phyloP scores from a whole-genome alignment of 345 rosid species.

The Hevea brasiliensis region DNA sequence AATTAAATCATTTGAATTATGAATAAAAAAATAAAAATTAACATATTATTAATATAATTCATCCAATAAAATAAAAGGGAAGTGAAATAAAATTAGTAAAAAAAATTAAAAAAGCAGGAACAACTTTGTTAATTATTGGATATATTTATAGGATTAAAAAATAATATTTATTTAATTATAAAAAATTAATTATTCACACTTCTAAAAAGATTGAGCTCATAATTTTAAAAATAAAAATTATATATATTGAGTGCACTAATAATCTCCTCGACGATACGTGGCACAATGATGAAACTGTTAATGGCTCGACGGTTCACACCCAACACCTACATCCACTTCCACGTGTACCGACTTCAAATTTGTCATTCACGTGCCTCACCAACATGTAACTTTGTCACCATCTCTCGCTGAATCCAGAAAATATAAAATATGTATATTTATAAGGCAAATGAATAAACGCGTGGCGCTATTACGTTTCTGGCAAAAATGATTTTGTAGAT shows the following conservation, averaged over 20 bases:
- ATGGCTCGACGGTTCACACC: constrained; percentile 8
- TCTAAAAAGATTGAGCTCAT: too few relatives aligned
- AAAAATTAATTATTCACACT: too few relatives aligned
- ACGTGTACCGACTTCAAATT: constrained; percentile 12
- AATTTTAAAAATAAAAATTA: neutral
- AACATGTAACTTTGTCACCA: neutral
- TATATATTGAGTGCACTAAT: neutral
- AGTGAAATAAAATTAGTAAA: too few relatives aligned
- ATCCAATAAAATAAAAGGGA: too few relatives aligned
- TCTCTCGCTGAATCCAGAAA: neutral
- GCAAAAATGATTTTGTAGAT: neutral
- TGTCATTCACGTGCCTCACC: neutral
- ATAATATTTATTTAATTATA: too few relatives aligned
- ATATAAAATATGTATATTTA: neutral
- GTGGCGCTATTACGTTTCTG: neutral
- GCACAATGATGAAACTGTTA: neutral
- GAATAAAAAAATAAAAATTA: too few relatives aligned
- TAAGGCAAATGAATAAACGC: neutral
- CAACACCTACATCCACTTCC: constrained; percentile 3
- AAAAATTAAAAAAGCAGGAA: too few relatives aligned
- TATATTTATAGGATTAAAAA: too few relatives aligned
- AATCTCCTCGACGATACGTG: neutral
- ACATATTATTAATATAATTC: too few relatives aligned
- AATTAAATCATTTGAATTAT: too few relatives aligned
- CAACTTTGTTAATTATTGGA: too few relatives aligned